Conservation (phyloP, 345 rosid species). For the Turritis glabra region DNA sequence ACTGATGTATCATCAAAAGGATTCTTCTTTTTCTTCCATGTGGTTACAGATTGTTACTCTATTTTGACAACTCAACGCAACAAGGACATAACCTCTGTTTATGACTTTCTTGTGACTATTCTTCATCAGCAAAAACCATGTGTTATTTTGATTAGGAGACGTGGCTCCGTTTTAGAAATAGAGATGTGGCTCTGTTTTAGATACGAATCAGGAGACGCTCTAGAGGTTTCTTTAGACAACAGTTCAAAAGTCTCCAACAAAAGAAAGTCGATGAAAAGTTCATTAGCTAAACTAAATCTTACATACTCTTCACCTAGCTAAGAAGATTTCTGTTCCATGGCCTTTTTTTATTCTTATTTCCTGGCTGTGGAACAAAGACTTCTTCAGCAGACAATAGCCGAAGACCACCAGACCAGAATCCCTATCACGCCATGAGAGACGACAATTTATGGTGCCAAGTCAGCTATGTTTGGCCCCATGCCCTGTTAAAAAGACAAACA, state of each 20-base stretch:
- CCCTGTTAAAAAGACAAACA: conserved; percentile 30
- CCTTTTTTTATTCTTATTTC: conserved; percentile 23
- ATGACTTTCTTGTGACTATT: conserved; percentile 18
- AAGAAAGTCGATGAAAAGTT: conserved; percentile 1
- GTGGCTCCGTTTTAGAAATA: not conserved
- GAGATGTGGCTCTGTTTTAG: conserved; percentile 7
- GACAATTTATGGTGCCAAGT: conserved; percentile 1
- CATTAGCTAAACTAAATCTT: conserved; percentile 34
- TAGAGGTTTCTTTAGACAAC: conserved; percentile 22
- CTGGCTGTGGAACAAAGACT: not conserved
- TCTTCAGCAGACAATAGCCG: conserved; percentile 15
- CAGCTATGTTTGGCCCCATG: conserved; percentile 41
- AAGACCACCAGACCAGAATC: conserved; percentile 21
- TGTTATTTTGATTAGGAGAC: not conserved
- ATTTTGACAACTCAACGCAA: conserved; percentile 32
- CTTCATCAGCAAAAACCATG: conserved; percentile 2
- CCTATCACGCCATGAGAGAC: conserved; percentile 8
- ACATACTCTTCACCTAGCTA: conserved; percentile 32
- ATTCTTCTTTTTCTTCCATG: conserved; percentile 15
- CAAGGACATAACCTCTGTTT: conserved; percentile 16
- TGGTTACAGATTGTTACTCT: conserved; percentile 12
- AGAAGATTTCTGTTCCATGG: conserved; percentile 5
- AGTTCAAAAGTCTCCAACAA: conserved; percentile 26
- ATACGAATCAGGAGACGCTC: conserved; percentile 8
- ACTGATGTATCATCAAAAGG: conserved; percentile 30